Percentiles rank a stretch among this genome's conserved stretches.
phyloP scores from a whole-genome alignment of 1,284 basidiomycete genomes.

The Trichosporon sp. region DNA sequence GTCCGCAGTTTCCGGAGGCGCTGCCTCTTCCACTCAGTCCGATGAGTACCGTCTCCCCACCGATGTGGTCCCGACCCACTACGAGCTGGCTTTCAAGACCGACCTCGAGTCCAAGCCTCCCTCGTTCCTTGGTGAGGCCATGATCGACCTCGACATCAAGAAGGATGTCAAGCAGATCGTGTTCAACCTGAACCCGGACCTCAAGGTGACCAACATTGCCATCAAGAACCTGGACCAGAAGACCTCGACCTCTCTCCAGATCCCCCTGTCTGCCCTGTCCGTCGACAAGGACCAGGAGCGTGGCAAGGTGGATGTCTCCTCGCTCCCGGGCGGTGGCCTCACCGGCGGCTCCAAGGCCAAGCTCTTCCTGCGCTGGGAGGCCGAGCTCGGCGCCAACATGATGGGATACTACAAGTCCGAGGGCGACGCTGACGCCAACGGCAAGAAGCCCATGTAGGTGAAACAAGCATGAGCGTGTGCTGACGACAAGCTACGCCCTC shows the following conservation, averaged over 20 bases:
- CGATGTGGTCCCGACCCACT: constrained; percentile 62
- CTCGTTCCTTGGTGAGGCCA: constrained; percentile 69
- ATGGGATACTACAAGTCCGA: constrained; percentile 51
- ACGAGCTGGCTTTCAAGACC: constrained; percentile 75
- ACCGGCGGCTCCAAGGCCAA: constrained; percentile 60
- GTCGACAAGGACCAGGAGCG: constrained; percentile 65
- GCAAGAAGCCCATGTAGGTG: constrained; percentile 49
- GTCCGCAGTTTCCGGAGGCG: constrained; percentile 27
- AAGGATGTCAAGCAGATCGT: constrained; percentile 61
- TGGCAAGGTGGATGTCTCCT: constrained; percentile 59
- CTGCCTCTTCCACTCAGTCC: constrained; percentile 14
- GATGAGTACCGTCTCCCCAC: constrained; percentile 67
- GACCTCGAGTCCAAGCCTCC: constrained; percentile 64
- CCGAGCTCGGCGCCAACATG: constrained; percentile 64
- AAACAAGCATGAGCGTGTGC: not conserved
- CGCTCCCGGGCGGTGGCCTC: constrained; percentile 62
- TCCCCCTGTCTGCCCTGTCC: constrained; percentile 47
- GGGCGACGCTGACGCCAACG: constrained; percentile 52
- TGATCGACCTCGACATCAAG: constrained; percentile 70
- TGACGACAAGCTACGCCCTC: constrained; percentile 58
- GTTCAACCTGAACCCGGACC: constrained; percentile 64
- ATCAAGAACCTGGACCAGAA: constrained; percentile 61
- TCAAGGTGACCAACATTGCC: constrained; percentile 65
- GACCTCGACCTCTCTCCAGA: constrained; percentile 55
- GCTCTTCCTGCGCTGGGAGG: constrained; percentile 52